A percentile compares a stretch with the other conserved stretches of the same genome.
phyloP scores from a whole-genome alignment of 441 rosid species.

The Aleurites moluccanus region DNA sequence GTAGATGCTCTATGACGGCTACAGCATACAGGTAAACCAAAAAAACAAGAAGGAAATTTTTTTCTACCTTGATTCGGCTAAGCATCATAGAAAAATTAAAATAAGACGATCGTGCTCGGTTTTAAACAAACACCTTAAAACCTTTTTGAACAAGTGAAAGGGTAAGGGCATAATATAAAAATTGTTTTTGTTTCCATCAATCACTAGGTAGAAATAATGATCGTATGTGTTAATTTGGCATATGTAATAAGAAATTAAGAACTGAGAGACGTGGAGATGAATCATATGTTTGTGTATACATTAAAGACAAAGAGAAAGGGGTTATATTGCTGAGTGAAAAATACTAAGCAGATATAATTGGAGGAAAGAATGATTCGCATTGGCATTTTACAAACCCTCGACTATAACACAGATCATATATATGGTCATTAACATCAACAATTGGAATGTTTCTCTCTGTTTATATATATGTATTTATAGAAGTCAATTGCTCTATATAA shows the following conservation, averaged over 20 bases:
- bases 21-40: neutral
- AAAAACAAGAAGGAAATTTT: neutral
- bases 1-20: too few species aligned
- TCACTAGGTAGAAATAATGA: neutral
- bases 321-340: too few species aligned
- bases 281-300: neutral
- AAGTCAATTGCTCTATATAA: neutral
- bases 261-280: neutral
- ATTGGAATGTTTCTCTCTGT: too few species aligned
- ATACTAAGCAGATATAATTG: too few species aligned
- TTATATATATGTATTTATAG: neutral
- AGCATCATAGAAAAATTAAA: neutral
- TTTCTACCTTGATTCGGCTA: neutral
- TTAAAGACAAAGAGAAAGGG: neutral
- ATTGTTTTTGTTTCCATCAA: slow-evolving; percentile 3
- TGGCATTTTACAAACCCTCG: too few species aligned
- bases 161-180: slow-evolving; percentile 10
- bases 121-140: neutral
- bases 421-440: too few species aligned
- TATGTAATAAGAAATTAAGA: too few species aligned
- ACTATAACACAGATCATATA: too few species aligned
- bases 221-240: neutral
- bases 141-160: slow-evolving; percentile 24
- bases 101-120: neutral
- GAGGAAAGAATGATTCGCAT: too few species aligned